Evolutionary conservation across 2,329 filamentous ascomycete genomes (phyloP).

Genomic region (Metarhizium album): DNA sequence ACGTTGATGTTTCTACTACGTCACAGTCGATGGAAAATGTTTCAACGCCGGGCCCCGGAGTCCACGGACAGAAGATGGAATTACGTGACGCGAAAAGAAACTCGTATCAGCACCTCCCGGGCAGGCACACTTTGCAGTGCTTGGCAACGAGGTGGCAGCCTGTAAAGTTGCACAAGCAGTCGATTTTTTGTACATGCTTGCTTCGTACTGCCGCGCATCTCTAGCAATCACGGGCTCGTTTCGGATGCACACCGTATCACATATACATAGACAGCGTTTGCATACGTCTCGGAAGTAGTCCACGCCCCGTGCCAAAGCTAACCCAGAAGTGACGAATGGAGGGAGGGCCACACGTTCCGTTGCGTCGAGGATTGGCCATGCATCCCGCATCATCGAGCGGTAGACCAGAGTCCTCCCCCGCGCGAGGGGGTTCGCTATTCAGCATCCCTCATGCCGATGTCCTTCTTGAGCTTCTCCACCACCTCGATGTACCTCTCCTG

Average conservation of each 20-base stretch:
- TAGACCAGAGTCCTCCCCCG: too few species aligned
- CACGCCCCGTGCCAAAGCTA: neutral
- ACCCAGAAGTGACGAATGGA: neutral
- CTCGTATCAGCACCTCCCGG: too few species aligned
- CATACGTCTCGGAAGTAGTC: neutral
- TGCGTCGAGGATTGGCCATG: too few species aligned
- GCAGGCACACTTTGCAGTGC: neutral
- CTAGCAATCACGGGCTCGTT: neutral
- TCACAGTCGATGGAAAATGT: too few species aligned
- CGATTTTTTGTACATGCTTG: neutral
- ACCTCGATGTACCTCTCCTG: conserved; percentile 66
- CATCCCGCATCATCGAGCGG: too few species aligned
- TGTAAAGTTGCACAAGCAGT: neutral
- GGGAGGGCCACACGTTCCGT: too few species aligned
- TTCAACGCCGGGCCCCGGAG: too few species aligned
- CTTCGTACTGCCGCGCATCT: neutral
- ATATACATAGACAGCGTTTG: neutral
- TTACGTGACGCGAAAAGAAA: neutral
- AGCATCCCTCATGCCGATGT: too few species aligned
- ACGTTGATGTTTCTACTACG: too few species aligned
- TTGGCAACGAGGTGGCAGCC: neutral
- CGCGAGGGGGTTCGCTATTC: too few species aligned
- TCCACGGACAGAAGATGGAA: too few species aligned
- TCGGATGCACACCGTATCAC: too few species aligned
- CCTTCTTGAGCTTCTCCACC: conserved; percentile 60